Percentiles rank a stretch among this genome's conserved stretches.
phyloP scores from a whole-genome alignment of 1,284 basidiomycete species.

The Irpex lacteus region DNA sequence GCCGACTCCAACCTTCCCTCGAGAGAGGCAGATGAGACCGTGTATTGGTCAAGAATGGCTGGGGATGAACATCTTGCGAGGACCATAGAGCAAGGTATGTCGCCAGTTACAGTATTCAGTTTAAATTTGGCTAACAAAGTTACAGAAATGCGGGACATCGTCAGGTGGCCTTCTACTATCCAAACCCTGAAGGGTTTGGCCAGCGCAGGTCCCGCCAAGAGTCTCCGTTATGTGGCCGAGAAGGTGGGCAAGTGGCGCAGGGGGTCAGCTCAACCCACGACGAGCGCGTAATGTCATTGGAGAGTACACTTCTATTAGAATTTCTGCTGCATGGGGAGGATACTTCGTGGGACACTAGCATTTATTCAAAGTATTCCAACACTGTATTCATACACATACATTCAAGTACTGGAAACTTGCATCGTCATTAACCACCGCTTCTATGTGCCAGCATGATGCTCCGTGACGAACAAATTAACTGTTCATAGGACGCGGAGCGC shows the following conservation, averaged over 20 bases:
- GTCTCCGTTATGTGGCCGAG: slow-evolving; percentile 67
- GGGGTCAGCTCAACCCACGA: slow-evolving; percentile 26
- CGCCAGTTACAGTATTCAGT: not conserved
- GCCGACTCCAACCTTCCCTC: slow-evolving; percentile 29
- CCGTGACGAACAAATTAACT: not conserved
- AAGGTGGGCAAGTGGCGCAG: slow-evolving; percentile 87
- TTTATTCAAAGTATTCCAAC: not conserved
- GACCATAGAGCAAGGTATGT: slow-evolving; percentile 61
- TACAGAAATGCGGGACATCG: slow-evolving; percentile 74
- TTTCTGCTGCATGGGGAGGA: not conserved
- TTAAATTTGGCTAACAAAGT: not conserved
- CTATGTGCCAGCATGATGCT: not conserved
- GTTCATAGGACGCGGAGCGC: not conserved
- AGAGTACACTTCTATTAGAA: not conserved
- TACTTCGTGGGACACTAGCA: not conserved
- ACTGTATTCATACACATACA: not conserved
- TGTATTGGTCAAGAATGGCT: slow-evolving; percentile 75
- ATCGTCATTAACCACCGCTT: not conserved
- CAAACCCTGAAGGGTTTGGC: slow-evolving; percentile 87
- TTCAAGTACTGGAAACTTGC: not conserved
- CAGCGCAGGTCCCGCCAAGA: slow-evolving; percentile 81
- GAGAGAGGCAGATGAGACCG: slow-evolving; percentile 57
- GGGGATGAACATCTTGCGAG: slow-evolving; percentile 56
- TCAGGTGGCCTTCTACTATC: slow-evolving; percentile 78
- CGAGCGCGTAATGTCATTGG: not conserved